phyloP scores from a whole-genome alignment of 75 land plant species.

The Azolla pinnata region DNA sequence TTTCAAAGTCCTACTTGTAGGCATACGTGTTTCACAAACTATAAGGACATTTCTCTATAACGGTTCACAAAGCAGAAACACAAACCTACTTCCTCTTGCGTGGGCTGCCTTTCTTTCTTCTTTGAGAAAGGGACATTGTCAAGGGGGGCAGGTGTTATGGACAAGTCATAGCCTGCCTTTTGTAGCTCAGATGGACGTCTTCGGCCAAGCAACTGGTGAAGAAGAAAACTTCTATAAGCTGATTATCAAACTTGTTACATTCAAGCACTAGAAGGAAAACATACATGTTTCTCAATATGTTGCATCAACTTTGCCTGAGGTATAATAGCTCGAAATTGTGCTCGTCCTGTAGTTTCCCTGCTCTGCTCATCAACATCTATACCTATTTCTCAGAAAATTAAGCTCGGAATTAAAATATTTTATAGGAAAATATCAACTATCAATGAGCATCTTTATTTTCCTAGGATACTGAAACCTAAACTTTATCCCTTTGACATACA shows the following conservation, averaged over 20 bases:
- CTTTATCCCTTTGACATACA: no score
- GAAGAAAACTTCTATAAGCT: neutral
- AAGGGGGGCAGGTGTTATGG: conserved; percentile 48
- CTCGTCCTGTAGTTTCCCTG: no score
- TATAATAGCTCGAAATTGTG: conserved; percentile 70
- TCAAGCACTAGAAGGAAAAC: neutral
- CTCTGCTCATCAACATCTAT: no score
- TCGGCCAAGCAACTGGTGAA: conserved; percentile 49
- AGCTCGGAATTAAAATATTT: no score
- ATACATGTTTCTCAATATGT: conserved; percentile 75
- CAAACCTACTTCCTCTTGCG: conserved; percentile 75
- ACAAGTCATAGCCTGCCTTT: conserved; percentile 72
- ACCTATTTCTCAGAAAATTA: no score
- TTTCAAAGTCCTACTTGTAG: no score
- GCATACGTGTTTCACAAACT: no score
- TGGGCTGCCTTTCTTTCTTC: conserved; percentile 51
- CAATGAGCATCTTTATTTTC: no score
- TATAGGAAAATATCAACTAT: no score
- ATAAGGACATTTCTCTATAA: no score
- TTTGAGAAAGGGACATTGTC: conserved; percentile 77
- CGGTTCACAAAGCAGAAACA: conserved; percentile 7
- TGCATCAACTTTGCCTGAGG: conserved; percentile 55
- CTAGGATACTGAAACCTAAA: no score
- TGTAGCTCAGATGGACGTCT: conserved; percentile 65
- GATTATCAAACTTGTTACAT: neutral